Percentiles rank a stretch among this genome's conserved stretches.
Evolutionary conservation across 345 rosid genomes (phyloP).

Genomic region (Hypericum androsaemum): DNA sequence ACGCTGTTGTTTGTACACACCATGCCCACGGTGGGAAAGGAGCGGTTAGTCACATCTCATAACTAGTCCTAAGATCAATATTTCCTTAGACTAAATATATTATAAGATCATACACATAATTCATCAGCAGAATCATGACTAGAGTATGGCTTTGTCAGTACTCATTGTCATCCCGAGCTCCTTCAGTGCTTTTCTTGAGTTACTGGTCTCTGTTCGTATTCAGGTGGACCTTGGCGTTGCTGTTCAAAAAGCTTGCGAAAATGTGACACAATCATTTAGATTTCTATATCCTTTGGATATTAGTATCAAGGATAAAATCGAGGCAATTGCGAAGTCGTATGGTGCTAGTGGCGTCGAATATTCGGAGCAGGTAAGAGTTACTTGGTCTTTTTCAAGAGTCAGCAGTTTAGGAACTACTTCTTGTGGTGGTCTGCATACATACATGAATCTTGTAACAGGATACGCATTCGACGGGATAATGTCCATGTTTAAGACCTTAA

Average conservation of each 20-base stretch:
- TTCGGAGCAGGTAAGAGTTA: slow-evolving; percentile 69
- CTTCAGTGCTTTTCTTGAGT: too few relatives aligned
- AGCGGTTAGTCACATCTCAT: slow-evolving; percentile 47
- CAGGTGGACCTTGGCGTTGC: slow-evolving; percentile 95
- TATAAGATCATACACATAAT: too few relatives aligned
- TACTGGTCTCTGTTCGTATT: slow-evolving; percentile 10
- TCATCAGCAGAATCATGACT: too few relatives aligned
- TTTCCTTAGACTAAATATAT: too few relatives aligned
- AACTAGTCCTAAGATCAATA: too few relatives aligned
- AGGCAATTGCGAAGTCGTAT: slow-evolving; percentile 81
- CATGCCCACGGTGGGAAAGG: slow-evolving; percentile 98
- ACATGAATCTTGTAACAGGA: too few relatives aligned
- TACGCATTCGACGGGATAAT: too few relatives aligned
- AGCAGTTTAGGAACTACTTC: too few relatives aligned
- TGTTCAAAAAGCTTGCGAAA: slow-evolving; percentile 81
- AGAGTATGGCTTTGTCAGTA: too few relatives aligned
- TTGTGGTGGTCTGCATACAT: too few relatives aligned
- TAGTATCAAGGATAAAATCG: slow-evolving; percentile 78
- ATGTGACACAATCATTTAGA: slow-evolving; percentile 51
- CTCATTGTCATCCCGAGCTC: too few relatives aligned
- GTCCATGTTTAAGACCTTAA: background rate
- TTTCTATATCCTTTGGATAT: slow-evolving; percentile 75
- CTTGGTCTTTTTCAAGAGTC: background rate
- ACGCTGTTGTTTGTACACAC: slow-evolving; percentile 86
- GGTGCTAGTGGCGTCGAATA: slow-evolving; percentile 91